Conservation (phyloP, 1,139 yeast genomes). For the Spencermartinsiella ligniputridi region DNA sequence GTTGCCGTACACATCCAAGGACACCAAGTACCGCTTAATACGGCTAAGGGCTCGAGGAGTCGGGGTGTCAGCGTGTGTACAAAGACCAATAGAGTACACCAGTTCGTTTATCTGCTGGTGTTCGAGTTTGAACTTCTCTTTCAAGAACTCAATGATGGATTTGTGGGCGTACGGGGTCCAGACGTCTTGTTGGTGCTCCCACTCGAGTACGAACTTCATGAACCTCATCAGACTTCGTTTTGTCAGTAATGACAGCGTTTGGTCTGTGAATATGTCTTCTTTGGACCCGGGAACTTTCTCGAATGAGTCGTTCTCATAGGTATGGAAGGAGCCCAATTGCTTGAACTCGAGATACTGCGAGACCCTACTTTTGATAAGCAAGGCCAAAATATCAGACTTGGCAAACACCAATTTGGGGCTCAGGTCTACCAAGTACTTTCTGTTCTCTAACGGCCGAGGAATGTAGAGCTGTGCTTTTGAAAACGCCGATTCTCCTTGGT, state of each 20-base stretch:
- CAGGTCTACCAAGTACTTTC: constrained; percentile 81
- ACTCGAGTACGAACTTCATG: constrained; percentile 78
- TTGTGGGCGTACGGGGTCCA: constrained; percentile 53
- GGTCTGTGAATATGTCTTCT: constrained; percentile 92
- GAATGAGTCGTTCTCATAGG: constrained; percentile 84
- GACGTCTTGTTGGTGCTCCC: constrained; percentile 48
- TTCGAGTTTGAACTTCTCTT: constrained; percentile 63
- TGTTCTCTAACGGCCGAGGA: constrained; percentile 59
- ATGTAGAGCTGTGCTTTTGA: constrained; percentile 50
- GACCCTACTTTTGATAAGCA: constrained; percentile 78
- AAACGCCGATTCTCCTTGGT: constrained; percentile 19
- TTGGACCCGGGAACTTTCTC: constrained; percentile 78
- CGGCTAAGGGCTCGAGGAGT: constrained; percentile 75
- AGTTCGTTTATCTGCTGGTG: constrained; percentile 75
- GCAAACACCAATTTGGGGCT: constrained; percentile 90
- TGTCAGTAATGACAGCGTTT: constrained; percentile 65
- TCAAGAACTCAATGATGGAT: constrained; percentile 57
- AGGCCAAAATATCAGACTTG: constrained; percentile 72
- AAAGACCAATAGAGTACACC: constrained; percentile 79
- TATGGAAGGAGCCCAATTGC: constrained; percentile 82
- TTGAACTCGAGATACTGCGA: constrained; percentile 90
- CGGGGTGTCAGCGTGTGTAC: constrained; percentile 53
- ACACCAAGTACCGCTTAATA: constrained; percentile 74
- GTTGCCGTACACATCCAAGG: constrained; percentile 90
- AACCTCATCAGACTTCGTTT: constrained; percentile 90